Evolutionary conservation across 768 basidiomycete species (phyloP).

Genomic region (Hygrophorus russula): DNA sequence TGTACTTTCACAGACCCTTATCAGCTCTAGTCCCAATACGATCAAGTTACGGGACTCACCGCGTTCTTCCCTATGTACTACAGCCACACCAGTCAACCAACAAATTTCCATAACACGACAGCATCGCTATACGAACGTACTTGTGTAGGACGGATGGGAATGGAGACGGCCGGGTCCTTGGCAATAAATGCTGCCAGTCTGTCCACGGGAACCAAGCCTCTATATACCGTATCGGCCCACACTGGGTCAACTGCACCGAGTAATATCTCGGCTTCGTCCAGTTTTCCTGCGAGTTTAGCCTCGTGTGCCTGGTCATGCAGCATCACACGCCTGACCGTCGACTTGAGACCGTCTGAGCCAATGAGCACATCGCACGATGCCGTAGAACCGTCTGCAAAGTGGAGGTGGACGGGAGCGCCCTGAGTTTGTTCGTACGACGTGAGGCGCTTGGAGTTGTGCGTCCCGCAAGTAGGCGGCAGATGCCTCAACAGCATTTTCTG

Average conservation of each 20-base stretch:
- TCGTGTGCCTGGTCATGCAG: conserved; percentile 27
- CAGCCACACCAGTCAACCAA: not conserved
- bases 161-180: conserved; percentile 33
- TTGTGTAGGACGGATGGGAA: conserved; percentile 25
- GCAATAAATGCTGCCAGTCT: conserved; percentile 37
- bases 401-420: conserved; percentile 32
- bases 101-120: not conserved
- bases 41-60: conserved; percentile 13
- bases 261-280: conserved; percentile 28
- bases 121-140: too few species aligned
- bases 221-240: conserved; percentile 48
- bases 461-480: conserved; percentile 33
- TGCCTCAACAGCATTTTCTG: conserved; percentile 43
- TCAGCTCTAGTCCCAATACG: not conserved
- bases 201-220: conserved; percentile 45
- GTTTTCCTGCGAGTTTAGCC: conserved; percentile 21
- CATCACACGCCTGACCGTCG: conserved; percentile 33
- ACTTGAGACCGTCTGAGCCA: conserved; percentile 61
- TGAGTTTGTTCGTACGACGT: conserved; percentile 38
- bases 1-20: conserved; percentile 26
- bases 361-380: conserved; percentile 55
- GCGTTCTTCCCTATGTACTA: conserved; percentile 49
- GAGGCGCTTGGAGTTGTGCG: conserved; percentile 47
- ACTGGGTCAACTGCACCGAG: conserved; percentile 44
- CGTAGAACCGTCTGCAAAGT: conserved; percentile 51